phyloP scores from a whole-genome alignment of 495 filamentous ascomycete species.

The Daldinia concentrica region DNA sequence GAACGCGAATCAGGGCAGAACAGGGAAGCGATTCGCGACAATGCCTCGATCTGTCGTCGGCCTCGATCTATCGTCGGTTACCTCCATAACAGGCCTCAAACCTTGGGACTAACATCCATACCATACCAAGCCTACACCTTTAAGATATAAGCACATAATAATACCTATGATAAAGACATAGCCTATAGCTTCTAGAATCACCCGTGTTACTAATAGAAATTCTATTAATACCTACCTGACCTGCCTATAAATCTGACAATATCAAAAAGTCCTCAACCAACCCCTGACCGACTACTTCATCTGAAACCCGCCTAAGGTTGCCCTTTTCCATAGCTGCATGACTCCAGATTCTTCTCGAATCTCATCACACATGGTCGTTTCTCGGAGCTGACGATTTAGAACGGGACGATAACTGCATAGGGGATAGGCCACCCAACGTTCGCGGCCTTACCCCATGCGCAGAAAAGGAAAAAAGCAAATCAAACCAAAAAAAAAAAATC shows the following conservation, averaged over 20 bases:
- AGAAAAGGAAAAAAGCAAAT: background rate
- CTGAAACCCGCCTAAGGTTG: background rate
- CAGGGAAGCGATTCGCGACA: slow-evolving; percentile 10
- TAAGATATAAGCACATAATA: background rate
- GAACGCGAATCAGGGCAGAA: background rate
- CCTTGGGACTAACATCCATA: background rate
- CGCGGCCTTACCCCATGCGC: background rate
- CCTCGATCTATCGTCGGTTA: background rate
- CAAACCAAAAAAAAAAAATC: background rate
- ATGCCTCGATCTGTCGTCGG: background rate
- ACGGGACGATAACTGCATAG: background rate
- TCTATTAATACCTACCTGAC: background rate
- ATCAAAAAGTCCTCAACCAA: background rate
- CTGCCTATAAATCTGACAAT: background rate
- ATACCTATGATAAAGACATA: background rate
- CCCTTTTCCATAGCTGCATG: background rate
- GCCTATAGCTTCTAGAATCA: background rate
- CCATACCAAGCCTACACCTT: background rate
- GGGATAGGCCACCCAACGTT: background rate
- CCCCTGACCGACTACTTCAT: background rate
- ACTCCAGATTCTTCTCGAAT: background rate
- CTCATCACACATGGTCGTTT: background rate
- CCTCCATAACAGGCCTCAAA: background rate
- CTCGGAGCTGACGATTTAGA: background rate
- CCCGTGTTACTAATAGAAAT: background rate